phyloP scores from a whole-genome alignment of 176 grass and related monocot species.

The Musa troglodytarum region DNA sequence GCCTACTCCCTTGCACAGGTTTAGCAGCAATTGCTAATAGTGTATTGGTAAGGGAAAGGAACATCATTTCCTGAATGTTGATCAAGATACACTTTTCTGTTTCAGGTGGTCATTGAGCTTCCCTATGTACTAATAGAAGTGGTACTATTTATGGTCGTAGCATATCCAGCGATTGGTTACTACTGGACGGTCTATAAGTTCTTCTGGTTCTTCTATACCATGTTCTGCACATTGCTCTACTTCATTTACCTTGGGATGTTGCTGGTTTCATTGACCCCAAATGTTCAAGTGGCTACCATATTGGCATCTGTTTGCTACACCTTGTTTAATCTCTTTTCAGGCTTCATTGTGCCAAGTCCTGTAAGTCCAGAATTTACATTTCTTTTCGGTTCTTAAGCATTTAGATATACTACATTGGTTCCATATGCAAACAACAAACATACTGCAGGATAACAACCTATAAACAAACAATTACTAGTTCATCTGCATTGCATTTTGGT shows the following conservation, averaged over 20 bases:
- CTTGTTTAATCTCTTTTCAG: slow-evolving; percentile 47
- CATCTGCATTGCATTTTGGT: not conserved
- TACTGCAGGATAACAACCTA: not conserved
- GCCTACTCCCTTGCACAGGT: slow-evolving; percentile 72
- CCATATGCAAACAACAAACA: not conserved
- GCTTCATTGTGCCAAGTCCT: slow-evolving; percentile 47
- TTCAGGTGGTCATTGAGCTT: slow-evolving; percentile 55
- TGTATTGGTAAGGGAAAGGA: not conserved
- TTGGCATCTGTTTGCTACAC: slow-evolving; percentile 50
- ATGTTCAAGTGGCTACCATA: slow-evolving; percentile 47
- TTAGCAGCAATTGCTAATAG: not conserved
- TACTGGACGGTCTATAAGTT: slow-evolving; percentile 48
- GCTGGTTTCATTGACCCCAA: slow-evolving; percentile 50
- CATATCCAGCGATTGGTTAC: slow-evolving; percentile 68
- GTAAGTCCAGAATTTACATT: slow-evolving; percentile 37
- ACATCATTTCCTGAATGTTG: slow-evolving; percentile 4
- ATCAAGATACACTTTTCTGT: slow-evolving; percentile 2
- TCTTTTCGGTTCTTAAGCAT: not conserved
- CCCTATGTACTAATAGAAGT: slow-evolving; percentile 44
- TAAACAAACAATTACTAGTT: no score
- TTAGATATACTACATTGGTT: not conserved
- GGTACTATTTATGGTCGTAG: slow-evolving; percentile 40
- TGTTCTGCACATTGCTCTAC: slow-evolving; percentile 56
- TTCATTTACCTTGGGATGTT: slow-evolving; percentile 69
- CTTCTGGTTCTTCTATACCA: slow-evolving; percentile 53